Evolutionary conservation across 2,329 filamentous ascomycete species (phyloP).

Genomic region (Phyllosticta capitalensis): DNA sequence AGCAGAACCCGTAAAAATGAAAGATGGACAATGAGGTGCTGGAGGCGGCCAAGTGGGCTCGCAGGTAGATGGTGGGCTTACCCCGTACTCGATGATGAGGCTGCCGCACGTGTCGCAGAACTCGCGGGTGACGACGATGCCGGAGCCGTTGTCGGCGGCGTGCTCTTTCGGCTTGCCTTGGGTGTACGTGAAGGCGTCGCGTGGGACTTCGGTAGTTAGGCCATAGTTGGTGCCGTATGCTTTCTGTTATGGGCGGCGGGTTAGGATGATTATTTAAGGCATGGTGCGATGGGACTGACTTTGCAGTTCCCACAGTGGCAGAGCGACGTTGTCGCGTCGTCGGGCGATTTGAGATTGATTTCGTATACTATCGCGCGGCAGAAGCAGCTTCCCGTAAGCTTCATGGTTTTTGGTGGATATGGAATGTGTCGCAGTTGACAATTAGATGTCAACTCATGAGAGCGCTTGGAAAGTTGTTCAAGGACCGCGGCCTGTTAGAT

Average conservation of each 20-base stretch:
- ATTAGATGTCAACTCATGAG: too few relatives aligned
- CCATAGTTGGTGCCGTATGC: constrained; percentile 44
- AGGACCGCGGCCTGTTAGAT: too few relatives aligned
- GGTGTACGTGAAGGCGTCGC: constrained; percentile 33
- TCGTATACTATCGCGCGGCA: constrained; percentile 40
- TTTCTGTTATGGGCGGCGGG: constrained; percentile 26
- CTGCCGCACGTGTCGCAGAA: constrained; percentile 46
- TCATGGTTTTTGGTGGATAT: constrained; percentile 5
- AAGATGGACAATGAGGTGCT: too few relatives aligned
- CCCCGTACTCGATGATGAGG: constrained; percentile 43
- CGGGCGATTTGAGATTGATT: constrained; percentile 34
- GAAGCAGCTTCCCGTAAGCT: constrained; percentile 36
- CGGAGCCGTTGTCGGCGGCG: constrained; percentile 38
- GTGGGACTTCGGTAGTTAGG: constrained; percentile 42
- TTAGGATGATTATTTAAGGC: not conserved
- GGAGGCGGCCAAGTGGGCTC: too few relatives aligned
- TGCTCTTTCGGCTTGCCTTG: constrained; percentile 28
- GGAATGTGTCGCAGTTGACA: not conserved
- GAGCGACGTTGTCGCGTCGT: constrained; percentile 42
- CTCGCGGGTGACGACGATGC: constrained; percentile 35
- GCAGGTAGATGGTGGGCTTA: not conserved
- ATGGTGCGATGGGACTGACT: constrained; percentile 17
- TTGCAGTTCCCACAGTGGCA: constrained; percentile 48
- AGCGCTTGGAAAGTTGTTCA: too few relatives aligned
- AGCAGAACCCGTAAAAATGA: not conserved